Evolutionary conservation across 139 green algal genomes (phyloP).

Genomic region (Trebouxia sp.): DNA sequence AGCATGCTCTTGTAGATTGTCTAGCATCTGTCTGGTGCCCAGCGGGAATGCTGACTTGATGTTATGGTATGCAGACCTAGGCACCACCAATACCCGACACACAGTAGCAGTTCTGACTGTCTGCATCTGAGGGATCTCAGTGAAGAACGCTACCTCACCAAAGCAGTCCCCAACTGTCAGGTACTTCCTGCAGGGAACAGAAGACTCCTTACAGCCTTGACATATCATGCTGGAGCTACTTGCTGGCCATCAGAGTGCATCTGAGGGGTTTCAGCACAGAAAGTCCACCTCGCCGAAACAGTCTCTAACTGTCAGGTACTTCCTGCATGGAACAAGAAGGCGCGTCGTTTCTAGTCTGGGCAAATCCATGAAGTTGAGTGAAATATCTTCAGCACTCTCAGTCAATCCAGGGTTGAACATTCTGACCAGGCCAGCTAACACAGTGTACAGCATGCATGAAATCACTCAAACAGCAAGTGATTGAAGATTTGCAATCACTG

Average conservation of each 20-base stretch:
- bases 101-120: conserved; percentile 38
- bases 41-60: conserved; percentile 56
- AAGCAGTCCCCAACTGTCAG: conserved; percentile 12
- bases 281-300: conserved; percentile 48
- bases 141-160: conserved; percentile 65
- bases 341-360: too few relatives aligned
- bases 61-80: conserved; percentile 45
- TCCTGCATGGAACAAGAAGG: too few relatives aligned
- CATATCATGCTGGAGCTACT: too few relatives aligned
- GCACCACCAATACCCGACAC: conserved; percentile 59
- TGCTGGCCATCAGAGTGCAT: too few relatives aligned
- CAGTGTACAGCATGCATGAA: too few relatives aligned
- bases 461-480: too few relatives aligned
- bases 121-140: conserved; percentile 44
- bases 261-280: conserved; percentile 55
- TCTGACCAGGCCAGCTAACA: too few relatives aligned
- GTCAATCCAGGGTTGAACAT: too few relatives aligned
- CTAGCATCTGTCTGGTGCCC: conserved; percentile 49
- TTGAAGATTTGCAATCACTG: too few relatives aligned
- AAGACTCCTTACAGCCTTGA: too few relatives aligned
- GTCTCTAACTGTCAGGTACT: background rate
- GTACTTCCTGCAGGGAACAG: conserved; percentile 24
- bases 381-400: too few relatives aligned
- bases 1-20: conserved; percentile 50
- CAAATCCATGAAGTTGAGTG: too few relatives aligned